Base-by-base conservation (phyloP, 2,329 filamentous ascomycete species). In the Harringtonia lauricola region DNA sequence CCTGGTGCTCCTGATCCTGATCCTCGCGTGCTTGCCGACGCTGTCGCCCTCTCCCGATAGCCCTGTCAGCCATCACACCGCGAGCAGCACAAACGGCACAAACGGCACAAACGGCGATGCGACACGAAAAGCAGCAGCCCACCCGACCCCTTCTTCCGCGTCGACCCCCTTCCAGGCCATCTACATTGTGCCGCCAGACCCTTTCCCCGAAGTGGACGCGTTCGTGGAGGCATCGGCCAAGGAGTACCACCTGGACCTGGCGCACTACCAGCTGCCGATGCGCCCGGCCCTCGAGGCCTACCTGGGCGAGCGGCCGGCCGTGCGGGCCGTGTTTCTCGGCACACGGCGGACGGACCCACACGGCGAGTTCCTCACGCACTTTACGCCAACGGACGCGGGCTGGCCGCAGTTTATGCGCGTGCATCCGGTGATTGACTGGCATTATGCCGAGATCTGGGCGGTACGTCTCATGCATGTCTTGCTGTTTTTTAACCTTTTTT, bases 391-490 rank as follows among this genome's bases (percentile, higher is more conserved):
- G 5, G 92, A 96, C 62, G 69, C 74, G 30, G 88, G 83, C 2
- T 98, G 92, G 92, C 92, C 92, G 30, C 67, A 72, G 36, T 95
- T 96, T 57, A 89, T 96, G 81, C 78, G 92, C 46, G 73, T 96
- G 47, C 88, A 98, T 62, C 90, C 92, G 0, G 85, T 98, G 10
- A 89, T 98, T 57, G 92, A 98, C 63, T 98, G 92, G 92, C 86
- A 92, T 60, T 95, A 95, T 62, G 76, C 79, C 12, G 90, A 96
- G 61, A 90, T 96, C 43, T 96, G 92, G 92, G 78, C 81, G 17
- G 88, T 94, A 57, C 70, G 86, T 71, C 8, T 26, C 57, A 17
- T 24, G 7, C 13, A 13, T 35, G 17, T 17, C 22, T n/a, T 19
- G 4, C 14, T 30, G 3, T 15, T 21, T 18, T 9, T 10, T 12